Evolutionary conservation across 192 early-diverging fungal genomes (phyloP), one percentile per base, ranked within the genome.

Genomic region (Anaeromyces robustus): DNA sequence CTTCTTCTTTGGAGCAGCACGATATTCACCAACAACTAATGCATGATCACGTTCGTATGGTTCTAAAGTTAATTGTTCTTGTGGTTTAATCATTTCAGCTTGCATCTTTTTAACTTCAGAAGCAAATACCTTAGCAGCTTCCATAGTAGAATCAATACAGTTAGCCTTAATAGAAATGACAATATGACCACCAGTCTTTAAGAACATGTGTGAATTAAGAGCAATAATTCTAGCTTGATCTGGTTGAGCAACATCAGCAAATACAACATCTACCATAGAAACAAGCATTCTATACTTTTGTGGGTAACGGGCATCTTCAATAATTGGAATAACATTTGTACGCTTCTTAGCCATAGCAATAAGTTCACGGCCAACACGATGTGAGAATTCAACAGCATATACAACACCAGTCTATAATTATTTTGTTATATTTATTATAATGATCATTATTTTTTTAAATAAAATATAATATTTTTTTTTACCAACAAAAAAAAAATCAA

Each of bases 271-370:
- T 18, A 97, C 96, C 97, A 98, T 98, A 29, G 91, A 92, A 78
- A 98, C 94, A 52, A 98, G 89, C 97, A 98, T 99, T 87, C 98
- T 95, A 90, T 99, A 99, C 89, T 99, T 99, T 88, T 99, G 95
- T 80, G 98, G 98, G 89, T 98, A 94, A 86, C 96, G 97, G 77
- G 97, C 96, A 87, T 99, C 98, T 89, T 99, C 98, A 84, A 99
- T 96, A 82, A 99, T 99, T 77, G 98, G 97, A 82, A 98, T 96
- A 37, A 98, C 94, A 87, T 98, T 99, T 84, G 96, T 98, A 82
- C 97, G 95, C 92, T 99, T 99, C 93, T 99, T 99, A 86, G 97
- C 97, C 92, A 98, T 95, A 90, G 97, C 98, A 89, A 99, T 98
- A 82, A 99, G 89, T 83, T 99, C 97, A 87, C 97, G 96, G 68